A percentile compares a stretch with the other conserved stretches of the same genome.
Evolutionary conservation across 176 grass and related monocot species (phyloP).

Genomic region (Sorghum bicolor): Sorghum_bicolor_NCBIv3 NC_012879.2:56378001-56378500

Average conservation of each 20-base stretch:
- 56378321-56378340: conserved; percentile 80
- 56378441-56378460: not conserved
- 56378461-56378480: too few species aligned
- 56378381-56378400: conserved; percentile 65
- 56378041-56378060: not conserved
- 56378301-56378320: conserved; percentile 18
- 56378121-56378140: conserved; percentile 78
- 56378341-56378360: conserved; percentile 83
- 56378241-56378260: not conserved
- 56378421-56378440: not conserved
- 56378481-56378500: not conserved
- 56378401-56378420: conserved; percentile 25
- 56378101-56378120: not conserved
- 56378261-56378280: not conserved
- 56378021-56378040: conserved; percentile 63
- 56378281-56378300: not conserved
- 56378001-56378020: conserved; percentile 80
- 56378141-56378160: conserved; percentile 94
- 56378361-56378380: conserved; percentile 89
- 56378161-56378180: conserved; percentile 81
- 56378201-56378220: conserved; percentile 89
- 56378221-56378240: conserved; percentile 18
- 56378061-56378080: not conserved
- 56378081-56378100: not conserved
- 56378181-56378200: conserved; percentile 84